phyloP scores from a whole-genome alignment of 2,329 filamentous ascomycete genomes.

The Aspergillus unguis region DNA sequence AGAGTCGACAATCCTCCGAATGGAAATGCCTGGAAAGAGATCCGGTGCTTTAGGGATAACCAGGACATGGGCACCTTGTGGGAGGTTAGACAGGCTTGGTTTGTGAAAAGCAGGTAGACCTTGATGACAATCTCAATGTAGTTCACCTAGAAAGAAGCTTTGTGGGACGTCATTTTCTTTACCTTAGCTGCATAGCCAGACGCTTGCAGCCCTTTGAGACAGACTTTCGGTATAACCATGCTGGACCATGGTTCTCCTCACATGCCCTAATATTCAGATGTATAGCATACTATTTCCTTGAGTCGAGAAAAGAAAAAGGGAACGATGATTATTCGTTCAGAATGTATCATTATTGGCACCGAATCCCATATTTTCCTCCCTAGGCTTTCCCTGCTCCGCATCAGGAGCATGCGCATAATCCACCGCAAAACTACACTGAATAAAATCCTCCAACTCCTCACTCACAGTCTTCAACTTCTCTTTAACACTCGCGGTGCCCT shows the following conservation, averaged over 20 bases:
- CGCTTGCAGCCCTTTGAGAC: too few species aligned
- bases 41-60: slow-evolving; percentile 43
- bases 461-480: slow-evolving; percentile 96
- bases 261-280: too few species aligned
- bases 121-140: neutral
- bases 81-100: slow-evolving; percentile 44
- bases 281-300: too few species aligned
- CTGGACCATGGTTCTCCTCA: too few species aligned
- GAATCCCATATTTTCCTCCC: slow-evolving; percentile 18
- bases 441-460: slow-evolving; percentile 93
- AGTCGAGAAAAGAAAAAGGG: too few species aligned
- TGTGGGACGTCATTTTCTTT: neutral
- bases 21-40: slow-evolving; percentile 44
- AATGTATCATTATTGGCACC: slow-evolving; percentile 16
- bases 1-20: slow-evolving; percentile 30
- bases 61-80: slow-evolving; percentile 47
- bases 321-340: neutral
- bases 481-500: slow-evolving; percentile 82
- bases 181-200: neutral
- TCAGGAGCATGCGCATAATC: slow-evolving; percentile 51
- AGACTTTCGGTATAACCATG: too few species aligned
- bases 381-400: slow-evolving; percentile 23
- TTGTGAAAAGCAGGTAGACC: slow-evolving; percentile 22
- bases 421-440: slow-evolving; percentile 81
- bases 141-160: too few species aligned